Conservation (phyloP, 345 rosid genomes). For the Melaleuca alternifolia region DNA sequence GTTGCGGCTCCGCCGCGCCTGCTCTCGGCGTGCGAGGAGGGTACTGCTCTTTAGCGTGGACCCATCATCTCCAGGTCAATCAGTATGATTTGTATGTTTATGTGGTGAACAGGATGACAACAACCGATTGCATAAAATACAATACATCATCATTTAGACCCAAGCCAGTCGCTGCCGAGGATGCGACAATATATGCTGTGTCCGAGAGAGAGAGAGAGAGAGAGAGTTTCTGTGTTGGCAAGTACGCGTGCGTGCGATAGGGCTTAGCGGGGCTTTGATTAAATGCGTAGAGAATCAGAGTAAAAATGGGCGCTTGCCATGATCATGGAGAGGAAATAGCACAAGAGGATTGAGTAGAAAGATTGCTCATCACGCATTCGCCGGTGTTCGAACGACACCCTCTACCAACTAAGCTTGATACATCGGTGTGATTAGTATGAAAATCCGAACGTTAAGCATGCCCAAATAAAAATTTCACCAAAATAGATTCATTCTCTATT, state of each 20-base stretch:
- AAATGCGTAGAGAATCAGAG: neutral
- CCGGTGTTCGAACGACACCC: no score
- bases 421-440: no score
- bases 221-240: neutral
- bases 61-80: no score
- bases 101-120: no score
- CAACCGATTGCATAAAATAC: no score
- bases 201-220: no score
- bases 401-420: no score
- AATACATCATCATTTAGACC: no score
- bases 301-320: fast-evolving
- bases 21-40: neutral
- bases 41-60: neutral
- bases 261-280: neutral
- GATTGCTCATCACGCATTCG: neutral
- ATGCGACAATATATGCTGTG: no score
- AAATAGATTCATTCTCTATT: fast-evolving
- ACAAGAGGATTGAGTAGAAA: neutral
- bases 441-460: no score
- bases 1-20: neutral
- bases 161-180: no score
- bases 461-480: fast-evolving
- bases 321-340: neutral
- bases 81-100: no score
- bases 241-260: fast-evolving